These are phyloP conservation scores for Naegleria gruberi DNA, from an alignment of 208 protist species.

Conservation along the genomic window DNA sequence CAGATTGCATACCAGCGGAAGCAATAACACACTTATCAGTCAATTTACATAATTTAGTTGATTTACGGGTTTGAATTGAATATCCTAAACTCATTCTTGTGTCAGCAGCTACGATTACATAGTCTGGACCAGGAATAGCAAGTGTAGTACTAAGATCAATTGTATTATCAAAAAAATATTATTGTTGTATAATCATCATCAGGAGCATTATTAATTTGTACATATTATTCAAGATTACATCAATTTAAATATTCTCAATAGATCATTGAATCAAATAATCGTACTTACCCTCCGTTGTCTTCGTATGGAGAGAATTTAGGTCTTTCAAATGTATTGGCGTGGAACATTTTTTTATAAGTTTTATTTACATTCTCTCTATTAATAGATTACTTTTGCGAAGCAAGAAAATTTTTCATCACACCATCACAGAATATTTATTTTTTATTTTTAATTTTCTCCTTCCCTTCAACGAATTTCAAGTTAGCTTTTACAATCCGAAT, in stretches of 20 bases:
- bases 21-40: slow-evolving; percentile 80
- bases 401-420: no score
- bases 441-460: no score
- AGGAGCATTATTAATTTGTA: no score
- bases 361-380: not conserved
- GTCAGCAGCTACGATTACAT: slow-evolving; percentile 91
- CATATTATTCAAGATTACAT: no score
- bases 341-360: not conserved
- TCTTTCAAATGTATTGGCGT: not conserved
- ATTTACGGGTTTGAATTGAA: slow-evolving; percentile 79
- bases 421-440: no score
- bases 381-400: not conserved
- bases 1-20: slow-evolving; percentile 91
- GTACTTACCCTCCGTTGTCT: slow-evolving; percentile 71
- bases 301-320: slow-evolving; percentile 58
- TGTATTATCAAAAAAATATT: not conserved
- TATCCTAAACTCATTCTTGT: slow-evolving; percentile 94
- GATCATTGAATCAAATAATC: not conserved
- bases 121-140: slow-evolving; percentile 90
- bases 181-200: no score
- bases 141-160: slow-evolving; percentile 63
- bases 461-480: no score
- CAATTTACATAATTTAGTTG: slow-evolving; percentile 77
- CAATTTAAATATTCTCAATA: no score
- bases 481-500: no score